Base-by-base conservation (phyloP, 345 rosid genomes). In the Raphanus raphanistrum region DNA sequence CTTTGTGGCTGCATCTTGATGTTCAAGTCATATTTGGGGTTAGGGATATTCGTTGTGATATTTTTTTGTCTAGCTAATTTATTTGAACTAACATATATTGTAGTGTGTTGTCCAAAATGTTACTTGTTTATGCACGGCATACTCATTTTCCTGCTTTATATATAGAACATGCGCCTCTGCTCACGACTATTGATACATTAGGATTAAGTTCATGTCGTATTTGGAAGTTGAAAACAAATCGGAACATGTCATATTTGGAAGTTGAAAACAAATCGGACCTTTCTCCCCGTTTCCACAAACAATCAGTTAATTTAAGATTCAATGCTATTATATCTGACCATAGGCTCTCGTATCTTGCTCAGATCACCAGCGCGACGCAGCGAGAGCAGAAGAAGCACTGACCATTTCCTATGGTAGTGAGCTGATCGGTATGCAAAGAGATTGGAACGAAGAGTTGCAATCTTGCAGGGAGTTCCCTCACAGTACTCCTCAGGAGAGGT, bases 401-500 rank as follows among this genome's bases (percentile, higher is more conserved):
- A 91, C 94, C 73, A 97, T 93, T 85, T 93, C 99, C 9, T 96
- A 89, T 88, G 98, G 98, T 69, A 91, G 97, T 82, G 99, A 96
- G 82, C 81, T 96, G 69, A 90, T 93, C 77, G 99, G 99, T 64
- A 96, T 96, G 99, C 99, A 93, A 84, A 91, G 98, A 80, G 99
- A 96, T 84, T 96, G 99, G 99, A 96, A 96, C 27, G 99, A 96
- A 83, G 98, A 96, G 85, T 84, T 96, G 89, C 99, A 96, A 84
- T 91, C 99, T 77, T 96, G 99, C 80, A 87, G 92, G 60, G 99
- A 96, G 70, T 96, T 96, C 85, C 98, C 99, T 65, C 98, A 93
- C 68, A 76, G 93, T 73, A 85, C 82, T 71, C 93, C 92, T 72
- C 99, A 93, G 71, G 99, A 96, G 82, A 93, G 97, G 99, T 96